Evolutionary conservation across 805 yeast species (phyloP), one percentile per base, ranked within the genome.

Genomic region (Hanseniaspora pseudoguilliermondii): DNA sequence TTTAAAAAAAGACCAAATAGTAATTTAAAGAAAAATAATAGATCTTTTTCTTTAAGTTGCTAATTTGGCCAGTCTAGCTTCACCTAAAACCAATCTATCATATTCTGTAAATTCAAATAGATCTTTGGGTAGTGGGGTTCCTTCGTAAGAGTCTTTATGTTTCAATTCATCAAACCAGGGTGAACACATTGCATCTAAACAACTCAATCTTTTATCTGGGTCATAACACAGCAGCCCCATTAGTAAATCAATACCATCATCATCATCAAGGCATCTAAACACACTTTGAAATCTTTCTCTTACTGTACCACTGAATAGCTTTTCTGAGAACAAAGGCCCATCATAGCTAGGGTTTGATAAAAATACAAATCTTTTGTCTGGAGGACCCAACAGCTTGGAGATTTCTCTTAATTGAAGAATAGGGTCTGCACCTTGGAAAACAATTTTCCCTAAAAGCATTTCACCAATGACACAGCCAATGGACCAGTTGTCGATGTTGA

Each of bases 401-500:
- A 93, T 89, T 66, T 91, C 95, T 61, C 91, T 83, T 60, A 93
- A 74, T 69, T 93, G 98, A 60, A 87, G 76, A 65, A 83, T 78
- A 52, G 96, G 95, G 59, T 86, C 84, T 62, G 82, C 86, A 47
- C 98, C 97, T 70, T 90, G 96, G 73, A 93, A 93, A n/a, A 93
- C 81, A 0, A 97, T 95, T 66, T 81, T 83, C 16, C 97, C 97
- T 59, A 89, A 77, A 57, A 84, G 76, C 86, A 93, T 83, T 70
- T 93, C 98, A 15, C 97, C 96, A 58, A 93, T 72, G 38, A 93
- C 96, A 73, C 98, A 91, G 0, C 97, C 99, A 58, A 91, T 74
- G 18, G 97, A 96, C 99, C 99, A 93, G 64, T 90, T 84, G 69
- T 93, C 99, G 58, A 93, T 91, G 65, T 89, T 86, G 2, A 95